Conservation (phyloP, 202 grass and related monocot species). For the Schoenoplectus triqueter region DNA sequence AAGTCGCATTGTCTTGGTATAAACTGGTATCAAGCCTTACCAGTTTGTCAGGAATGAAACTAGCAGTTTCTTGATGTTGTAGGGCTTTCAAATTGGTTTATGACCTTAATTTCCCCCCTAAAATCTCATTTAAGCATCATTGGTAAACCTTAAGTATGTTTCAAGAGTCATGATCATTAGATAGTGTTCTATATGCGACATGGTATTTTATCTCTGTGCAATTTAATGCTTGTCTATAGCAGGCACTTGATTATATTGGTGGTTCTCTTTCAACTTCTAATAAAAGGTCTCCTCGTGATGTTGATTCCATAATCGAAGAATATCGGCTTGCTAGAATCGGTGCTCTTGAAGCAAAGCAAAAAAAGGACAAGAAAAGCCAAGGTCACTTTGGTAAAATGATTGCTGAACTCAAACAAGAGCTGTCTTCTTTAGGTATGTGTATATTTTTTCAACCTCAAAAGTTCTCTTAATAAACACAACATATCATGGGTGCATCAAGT, state of each 20-base stretch:
- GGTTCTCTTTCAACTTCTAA: slow-evolving; percentile 53
- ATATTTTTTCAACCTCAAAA: background rate
- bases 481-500: slow-evolving; percentile 7
- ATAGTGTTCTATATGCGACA: background rate
- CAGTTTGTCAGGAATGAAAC: background rate
- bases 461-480: background rate
- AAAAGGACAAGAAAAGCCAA: slow-evolving; percentile 69
- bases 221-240: slow-evolving; percentile 34
- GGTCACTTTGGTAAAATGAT: slow-evolving; percentile 50
- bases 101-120: background rate
- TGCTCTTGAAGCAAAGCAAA: slow-evolving; percentile 73
- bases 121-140: background rate
- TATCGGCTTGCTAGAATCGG: slow-evolving; percentile 59
- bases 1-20: slow-evolving; percentile 5
- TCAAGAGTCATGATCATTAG: background rate
- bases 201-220: slow-evolving; percentile 12
- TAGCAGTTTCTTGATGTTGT: background rate
- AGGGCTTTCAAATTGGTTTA: background rate
- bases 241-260: slow-evolving; percentile 63
- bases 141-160: background rate
- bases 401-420: slow-evolving; percentile 47
- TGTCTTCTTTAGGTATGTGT: slow-evolving; percentile 43
- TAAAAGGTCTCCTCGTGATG: slow-evolving; percentile 39
- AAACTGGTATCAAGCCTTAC: background rate
- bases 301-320: slow-evolving; percentile 53